phyloP scores from a whole-genome alignment of 768 basidiomycete genomes.

The Leccinum boreale region DNA sequence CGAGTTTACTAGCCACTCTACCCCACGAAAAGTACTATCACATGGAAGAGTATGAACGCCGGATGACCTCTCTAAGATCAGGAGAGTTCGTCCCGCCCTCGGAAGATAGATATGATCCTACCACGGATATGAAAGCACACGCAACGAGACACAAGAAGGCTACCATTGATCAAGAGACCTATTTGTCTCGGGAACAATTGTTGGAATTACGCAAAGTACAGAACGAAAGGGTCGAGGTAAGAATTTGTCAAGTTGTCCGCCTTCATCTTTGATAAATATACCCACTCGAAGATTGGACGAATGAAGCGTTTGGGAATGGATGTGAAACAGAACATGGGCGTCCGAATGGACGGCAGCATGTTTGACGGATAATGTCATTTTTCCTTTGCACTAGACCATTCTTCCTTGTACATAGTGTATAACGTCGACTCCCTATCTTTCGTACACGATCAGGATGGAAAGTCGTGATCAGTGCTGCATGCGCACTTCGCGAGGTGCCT shows the following conservation, averaged over 20 bases:
- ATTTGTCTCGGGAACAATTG: slow-evolving; percentile 75
- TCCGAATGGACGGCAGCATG: slow-evolving; percentile 76
- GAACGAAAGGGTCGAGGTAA: slow-evolving; percentile 78
- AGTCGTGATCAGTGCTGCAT: slow-evolving; percentile 1
- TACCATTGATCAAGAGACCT: slow-evolving; percentile 63
- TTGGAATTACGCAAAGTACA: slow-evolving; percentile 80
- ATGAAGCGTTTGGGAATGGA: slow-evolving; percentile 91
- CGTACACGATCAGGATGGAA: slow-evolving; percentile 1
- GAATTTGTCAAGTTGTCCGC: slow-evolving; percentile 5
- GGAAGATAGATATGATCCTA: slow-evolving; percentile 76
- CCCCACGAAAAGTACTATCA: slow-evolving; percentile 96
- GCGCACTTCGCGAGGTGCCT: slow-evolving; percentile 13
- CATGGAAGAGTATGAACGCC: slow-evolving; percentile 78
- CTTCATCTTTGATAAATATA: background rate
- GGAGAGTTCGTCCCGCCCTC: slow-evolving; percentile 77
- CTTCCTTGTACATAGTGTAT: background rate
- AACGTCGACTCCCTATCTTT: background rate
- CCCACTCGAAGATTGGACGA: slow-evolving; percentile 55
- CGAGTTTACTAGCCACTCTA: slow-evolving; percentile 61
- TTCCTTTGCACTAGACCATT: background rate
- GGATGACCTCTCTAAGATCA: slow-evolving; percentile 81
- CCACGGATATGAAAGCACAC: slow-evolving; percentile 79
- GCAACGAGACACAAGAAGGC: slow-evolving; percentile 68
- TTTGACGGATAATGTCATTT: slow-evolving; percentile 49
- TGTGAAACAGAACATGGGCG: slow-evolving; percentile 78